These are phyloP conservation scores for Botrytis aclada DNA, from an alignment of 2,329 filamentous ascomycete species.

Conservation along the genomic window DNA sequence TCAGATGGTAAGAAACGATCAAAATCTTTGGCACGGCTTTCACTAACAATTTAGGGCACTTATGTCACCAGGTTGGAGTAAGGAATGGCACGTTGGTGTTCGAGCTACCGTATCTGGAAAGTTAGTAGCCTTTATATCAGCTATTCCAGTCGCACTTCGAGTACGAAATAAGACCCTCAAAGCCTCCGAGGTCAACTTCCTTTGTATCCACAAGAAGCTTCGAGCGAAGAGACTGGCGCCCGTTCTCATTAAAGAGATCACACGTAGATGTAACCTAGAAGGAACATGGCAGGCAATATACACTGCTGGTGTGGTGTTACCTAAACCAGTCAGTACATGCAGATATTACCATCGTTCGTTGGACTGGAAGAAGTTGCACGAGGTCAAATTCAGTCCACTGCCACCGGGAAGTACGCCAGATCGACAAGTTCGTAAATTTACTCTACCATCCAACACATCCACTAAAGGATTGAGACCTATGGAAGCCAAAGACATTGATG, in stretches of 20 bases:
- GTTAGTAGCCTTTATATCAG: slow-evolving; percentile 93
- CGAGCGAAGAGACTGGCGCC: slow-evolving; percentile 88
- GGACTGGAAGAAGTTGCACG: slow-evolving; percentile 94
- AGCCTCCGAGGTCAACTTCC: slow-evolving; percentile 94
- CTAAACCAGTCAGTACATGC: slow-evolving; percentile 87
- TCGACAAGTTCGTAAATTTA: slow-evolving; percentile 82
- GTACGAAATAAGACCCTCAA: slow-evolving; percentile 73
- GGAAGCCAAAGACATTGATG: slow-evolving; percentile 72
- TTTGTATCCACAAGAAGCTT: slow-evolving; percentile 97
- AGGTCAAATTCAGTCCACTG: slow-evolving; percentile 88
- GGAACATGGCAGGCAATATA: slow-evolving; percentile 95
- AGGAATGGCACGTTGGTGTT: slow-evolving; percentile 93
- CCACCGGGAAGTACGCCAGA: slow-evolving; percentile 79
- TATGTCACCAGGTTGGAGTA: slow-evolving; percentile 90
- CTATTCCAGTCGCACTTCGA: slow-evolving; percentile 79
- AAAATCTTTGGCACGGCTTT: background rate
- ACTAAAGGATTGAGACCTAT: slow-evolving; percentile 77
- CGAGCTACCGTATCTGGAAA: slow-evolving; percentile 79
- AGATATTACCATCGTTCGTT: slow-evolving; percentile 93
- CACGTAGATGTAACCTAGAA: slow-evolving; percentile 80
- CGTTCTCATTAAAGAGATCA: slow-evolving; percentile 96
- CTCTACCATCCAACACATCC: slow-evolving; percentile 69
- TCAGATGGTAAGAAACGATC: slow-evolving; percentile 69
- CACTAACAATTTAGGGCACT: slow-evolving; percentile 64
- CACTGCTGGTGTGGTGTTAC: slow-evolving; percentile 86